phyloP scores from a whole-genome alignment of 306 rosid species.

The Fragaria vesca region DNA sequence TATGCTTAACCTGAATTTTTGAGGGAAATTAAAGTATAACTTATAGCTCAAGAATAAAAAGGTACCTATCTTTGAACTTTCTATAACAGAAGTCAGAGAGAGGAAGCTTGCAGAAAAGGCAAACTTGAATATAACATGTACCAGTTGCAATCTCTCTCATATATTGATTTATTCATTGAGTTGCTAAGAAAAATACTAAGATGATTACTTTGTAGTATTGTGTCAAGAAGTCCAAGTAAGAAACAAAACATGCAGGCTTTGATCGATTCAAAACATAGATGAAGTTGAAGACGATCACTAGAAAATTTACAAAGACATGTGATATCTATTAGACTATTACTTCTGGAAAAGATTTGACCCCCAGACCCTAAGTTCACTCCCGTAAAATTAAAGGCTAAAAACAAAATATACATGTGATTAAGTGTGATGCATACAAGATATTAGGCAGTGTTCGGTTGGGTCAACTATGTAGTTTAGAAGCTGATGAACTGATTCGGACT shows the following conservation, averaged over 20 bases:
- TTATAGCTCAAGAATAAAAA: conserved; percentile 22
- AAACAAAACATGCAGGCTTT: background rate
- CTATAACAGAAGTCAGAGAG: background rate
- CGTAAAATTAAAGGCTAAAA: no score
- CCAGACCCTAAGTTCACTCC: no score
- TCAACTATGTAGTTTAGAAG: no score
- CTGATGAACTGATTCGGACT: no score
- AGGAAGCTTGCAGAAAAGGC: conserved; percentile 9
- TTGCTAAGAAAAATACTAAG: background rate
- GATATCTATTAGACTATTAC: background rate
- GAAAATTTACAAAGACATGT: background rate
- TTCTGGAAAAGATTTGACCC: no score
- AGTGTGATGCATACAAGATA: no score
- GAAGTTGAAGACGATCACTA: background rate
- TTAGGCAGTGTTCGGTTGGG: no score
- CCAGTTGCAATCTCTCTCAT: background rate
- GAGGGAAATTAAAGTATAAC: conserved; percentile 35
- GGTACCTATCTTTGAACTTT: background rate
- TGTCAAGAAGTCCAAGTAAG: background rate
- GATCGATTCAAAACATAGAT: background rate
- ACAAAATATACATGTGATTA: no score
- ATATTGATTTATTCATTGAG: background rate
- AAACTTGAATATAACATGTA: background rate
- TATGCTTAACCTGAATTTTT: conserved; percentile 36
- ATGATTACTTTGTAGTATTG: background rate